These are phyloP conservation scores for Coemansia sp. DNA, from an alignment of 192 early-diverging fungal genomes.

Conservation along the genomic window DNA sequence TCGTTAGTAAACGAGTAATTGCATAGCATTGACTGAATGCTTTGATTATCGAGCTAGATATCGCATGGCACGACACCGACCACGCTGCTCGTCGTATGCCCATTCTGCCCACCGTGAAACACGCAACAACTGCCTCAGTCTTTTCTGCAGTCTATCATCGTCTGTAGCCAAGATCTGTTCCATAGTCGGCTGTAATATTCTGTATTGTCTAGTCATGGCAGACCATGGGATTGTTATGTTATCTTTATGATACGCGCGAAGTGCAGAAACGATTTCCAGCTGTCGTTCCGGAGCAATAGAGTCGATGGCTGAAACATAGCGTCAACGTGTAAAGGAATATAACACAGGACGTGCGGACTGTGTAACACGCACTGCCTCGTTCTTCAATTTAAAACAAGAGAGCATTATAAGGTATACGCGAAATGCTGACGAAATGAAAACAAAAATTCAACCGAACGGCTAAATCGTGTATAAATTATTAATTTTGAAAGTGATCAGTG, in stretches of 20 bases:
- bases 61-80: no score
- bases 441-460: not conserved
- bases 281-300: not conserved
- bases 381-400: not conserved
- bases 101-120: not conserved
- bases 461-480: not conserved
- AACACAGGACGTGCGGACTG: not conserved
- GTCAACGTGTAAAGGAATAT: not conserved
- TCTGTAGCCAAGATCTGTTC: not conserved
- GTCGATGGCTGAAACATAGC: not conserved
- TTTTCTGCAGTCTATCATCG: not conserved
- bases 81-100: no score
- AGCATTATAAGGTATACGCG: no score
- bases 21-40: no score
- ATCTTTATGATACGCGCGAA: not conserved
- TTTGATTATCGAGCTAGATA: no score
- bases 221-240: not conserved
- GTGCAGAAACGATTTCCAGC: not conserved
- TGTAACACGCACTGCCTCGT: not conserved
- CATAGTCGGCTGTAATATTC: not conserved
- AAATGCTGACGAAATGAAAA: not conserved
- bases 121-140: not conserved
- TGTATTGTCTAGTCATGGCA: not conserved
- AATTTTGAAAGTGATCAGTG: constrained; percentile 11
- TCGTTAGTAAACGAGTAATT: no score